These are phyloP conservation scores for Panicum hallii DNA, from an alignment of 202 grass and related monocot genomes.

Conservation along the genomic window DNA sequence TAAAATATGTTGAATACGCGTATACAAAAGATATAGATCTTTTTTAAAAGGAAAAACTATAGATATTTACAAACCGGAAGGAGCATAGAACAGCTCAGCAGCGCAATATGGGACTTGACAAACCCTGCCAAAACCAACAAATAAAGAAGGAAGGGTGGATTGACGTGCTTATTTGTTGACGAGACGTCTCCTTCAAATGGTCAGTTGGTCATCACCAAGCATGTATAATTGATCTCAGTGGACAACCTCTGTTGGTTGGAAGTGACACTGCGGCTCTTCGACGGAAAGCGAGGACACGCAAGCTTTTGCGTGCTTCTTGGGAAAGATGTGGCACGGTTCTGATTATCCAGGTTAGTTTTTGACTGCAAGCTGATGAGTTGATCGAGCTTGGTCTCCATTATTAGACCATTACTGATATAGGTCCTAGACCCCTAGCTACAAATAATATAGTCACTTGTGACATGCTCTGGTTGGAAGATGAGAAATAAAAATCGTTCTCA, in stretches of 20 bases:
- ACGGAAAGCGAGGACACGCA: background rate
- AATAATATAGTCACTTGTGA: background rate
- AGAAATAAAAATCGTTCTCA: background rate
- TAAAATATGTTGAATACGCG: too few relatives aligned
- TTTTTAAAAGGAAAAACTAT: too few relatives aligned
- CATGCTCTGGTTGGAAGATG: background rate
- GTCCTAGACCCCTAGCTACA: background rate
- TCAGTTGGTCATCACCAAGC: background rate
- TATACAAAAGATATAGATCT: too few relatives aligned
- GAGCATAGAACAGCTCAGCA: background rate
- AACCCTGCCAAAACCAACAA: conserved; percentile 2
- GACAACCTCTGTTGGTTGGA: background rate
- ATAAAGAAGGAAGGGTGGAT: background rate
- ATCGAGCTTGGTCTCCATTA: background rate
- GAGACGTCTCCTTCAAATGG: background rate
- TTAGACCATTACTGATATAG: background rate
- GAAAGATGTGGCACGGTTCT: background rate
- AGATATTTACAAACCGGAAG: too few relatives aligned
- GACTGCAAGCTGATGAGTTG: background rate
- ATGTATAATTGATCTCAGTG: conserved; percentile 19
- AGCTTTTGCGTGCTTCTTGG: conserved; percentile 1
- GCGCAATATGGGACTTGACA: conserved; percentile 32
- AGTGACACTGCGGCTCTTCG: background rate
- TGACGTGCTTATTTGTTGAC: background rate
- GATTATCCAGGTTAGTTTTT: conserved; percentile 22